Evolutionary conservation across 2,329 filamentous ascomycete genomes (phyloP).

Genomic region (Diplodia intermedia): DNA sequence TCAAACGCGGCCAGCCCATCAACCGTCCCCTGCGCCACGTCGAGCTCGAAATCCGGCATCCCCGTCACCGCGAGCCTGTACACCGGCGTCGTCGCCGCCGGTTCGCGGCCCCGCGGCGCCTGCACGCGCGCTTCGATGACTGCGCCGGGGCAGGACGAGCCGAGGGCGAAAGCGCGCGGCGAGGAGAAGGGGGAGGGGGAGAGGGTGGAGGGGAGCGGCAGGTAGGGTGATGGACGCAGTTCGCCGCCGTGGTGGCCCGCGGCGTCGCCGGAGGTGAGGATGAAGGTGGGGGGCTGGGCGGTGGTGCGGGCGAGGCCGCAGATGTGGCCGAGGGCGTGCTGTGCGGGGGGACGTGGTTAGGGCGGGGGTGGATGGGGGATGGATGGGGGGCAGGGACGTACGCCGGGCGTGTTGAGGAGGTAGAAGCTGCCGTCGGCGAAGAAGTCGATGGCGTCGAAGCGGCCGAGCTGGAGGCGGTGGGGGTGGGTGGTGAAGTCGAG

Average conservation of each 20-base stretch:
- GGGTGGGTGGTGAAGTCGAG: slow-evolving; percentile 44
- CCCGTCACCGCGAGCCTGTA: not conserved
- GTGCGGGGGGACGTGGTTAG: not conserved
- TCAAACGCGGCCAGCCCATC: slow-evolving; percentile 39
- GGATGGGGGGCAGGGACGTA: not conserved
- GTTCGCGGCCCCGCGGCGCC: not conserved
- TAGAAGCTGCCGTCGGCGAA: slow-evolving; percentile 65
- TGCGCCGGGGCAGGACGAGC: slow-evolving; percentile 1
- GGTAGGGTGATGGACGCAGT: slow-evolving; percentile 19
- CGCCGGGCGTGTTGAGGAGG: slow-evolving; percentile 60
- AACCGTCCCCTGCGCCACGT: slow-evolving; percentile 36
- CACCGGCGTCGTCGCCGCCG: not conserved
- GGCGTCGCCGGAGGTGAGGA: slow-evolving; percentile 16
- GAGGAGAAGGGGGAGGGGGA: not conserved
- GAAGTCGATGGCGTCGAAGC: slow-evolving; percentile 59
- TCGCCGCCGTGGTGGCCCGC: slow-evolving; percentile 11
- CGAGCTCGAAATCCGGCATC: slow-evolving; percentile 6
- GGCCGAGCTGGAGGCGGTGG: slow-evolving; percentile 46
- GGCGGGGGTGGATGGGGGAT: not conserved
- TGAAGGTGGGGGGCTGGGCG: slow-evolving; percentile 26
- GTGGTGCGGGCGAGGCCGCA: slow-evolving; percentile 56
- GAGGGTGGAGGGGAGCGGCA: not conserved
- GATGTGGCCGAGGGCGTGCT: slow-evolving; percentile 59
- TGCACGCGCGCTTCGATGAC: not conserved
- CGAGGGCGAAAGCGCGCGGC: not conserved